Conservation (phyloP, 192 early-diverging fungal genomes). For the Powellomyces hirtus region DNA sequence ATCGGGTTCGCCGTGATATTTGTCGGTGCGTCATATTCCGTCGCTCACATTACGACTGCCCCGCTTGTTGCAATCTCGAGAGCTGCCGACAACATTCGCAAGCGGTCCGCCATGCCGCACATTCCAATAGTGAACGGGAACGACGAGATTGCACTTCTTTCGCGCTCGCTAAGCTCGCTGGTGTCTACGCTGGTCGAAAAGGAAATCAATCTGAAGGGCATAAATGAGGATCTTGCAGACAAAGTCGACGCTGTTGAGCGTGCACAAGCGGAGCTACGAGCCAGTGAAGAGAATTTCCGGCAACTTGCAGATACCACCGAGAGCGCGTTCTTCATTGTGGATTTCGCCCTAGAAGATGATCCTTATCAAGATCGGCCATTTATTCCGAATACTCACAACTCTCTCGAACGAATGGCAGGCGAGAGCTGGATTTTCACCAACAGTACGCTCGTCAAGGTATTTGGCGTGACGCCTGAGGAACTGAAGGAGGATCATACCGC, state of each 20-base stretch:
- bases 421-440: neutral
- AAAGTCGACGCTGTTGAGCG: conserved; percentile 19
- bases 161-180: conserved; percentile 13
- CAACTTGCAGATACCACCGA: conserved; percentile 19
- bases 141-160: conserved; percentile 27
- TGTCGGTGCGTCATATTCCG: conserved; percentile 1
- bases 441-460: conserved; percentile 1
- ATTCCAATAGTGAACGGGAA: conserved; percentile 22
- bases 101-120: conserved; percentile 17
- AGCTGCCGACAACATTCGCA: conserved; percentile 25
- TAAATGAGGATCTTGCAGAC: conserved; percentile 20
- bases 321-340: conserved; percentile 22
- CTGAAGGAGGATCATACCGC: conserved; percentile 6
- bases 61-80: conserved; percentile 18
- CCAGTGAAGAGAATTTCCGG: conserved; percentile 25
- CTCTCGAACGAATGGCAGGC: neutral
- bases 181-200: conserved; percentile 18
- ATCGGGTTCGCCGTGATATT: conserved; percentile 15
- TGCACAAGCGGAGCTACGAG: conserved; percentile 10
- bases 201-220: conserved; percentile 26
- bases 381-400: neutral
- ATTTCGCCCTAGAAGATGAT: neutral
- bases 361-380: neutral
- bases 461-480: conserved; percentile 7
- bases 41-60: conserved; percentile 25